Evolutionary conservation across 805 yeast genomes (phyloP), one percentile per base, ranked within the genome.

Genomic region (Yarrowia sp.): DNA sequence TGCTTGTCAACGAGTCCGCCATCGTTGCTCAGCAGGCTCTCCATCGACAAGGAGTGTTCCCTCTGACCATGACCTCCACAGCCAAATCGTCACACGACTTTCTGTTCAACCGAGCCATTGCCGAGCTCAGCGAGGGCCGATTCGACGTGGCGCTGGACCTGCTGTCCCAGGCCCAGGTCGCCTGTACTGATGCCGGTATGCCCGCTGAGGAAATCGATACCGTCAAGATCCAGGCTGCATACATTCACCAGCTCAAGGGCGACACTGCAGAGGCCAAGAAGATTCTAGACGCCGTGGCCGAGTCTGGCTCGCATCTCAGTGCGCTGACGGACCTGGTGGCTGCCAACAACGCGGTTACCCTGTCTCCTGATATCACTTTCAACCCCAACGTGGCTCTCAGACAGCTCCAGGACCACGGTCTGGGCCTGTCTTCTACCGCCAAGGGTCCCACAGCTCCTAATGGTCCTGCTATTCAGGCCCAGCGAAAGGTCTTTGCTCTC

Each of bases 1-100:
- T 86, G 65, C 71, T 78, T 33, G 86, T 86, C 48, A 88, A 88
- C 72, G 84, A 83, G 70, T 74, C 84, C 65, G 89, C 90, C 4
- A 80, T 85, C n/a, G 74, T 83, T 28, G 84, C 89, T 10, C 89
- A 86, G 71, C 72, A 75, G 9, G 71, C 72, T 6, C 62, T 68
- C 2, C 44, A 62, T 22, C 28, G 61, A 55, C 64, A 35, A 51
- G 71, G 69, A 38, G 47, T 45, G 28, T 47, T 35, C 64, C 75
- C 15, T 42, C 47, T 62, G 31, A 41, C 65, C 48, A 35, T 51
- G 41, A 66, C 69, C 8, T 31, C 65, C 14, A 47, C 69, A 17
- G 28, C 60, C 11, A 55, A 28, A 50, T 38, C 44, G 38, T 41
- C 83, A 8, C 86, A 87, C 70, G 93, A 88, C 71, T 79, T 79